Evolutionary conservation across 2,329 filamentous ascomycete species (phyloP).

Genomic region (Ophiostoma sp.): DNA sequence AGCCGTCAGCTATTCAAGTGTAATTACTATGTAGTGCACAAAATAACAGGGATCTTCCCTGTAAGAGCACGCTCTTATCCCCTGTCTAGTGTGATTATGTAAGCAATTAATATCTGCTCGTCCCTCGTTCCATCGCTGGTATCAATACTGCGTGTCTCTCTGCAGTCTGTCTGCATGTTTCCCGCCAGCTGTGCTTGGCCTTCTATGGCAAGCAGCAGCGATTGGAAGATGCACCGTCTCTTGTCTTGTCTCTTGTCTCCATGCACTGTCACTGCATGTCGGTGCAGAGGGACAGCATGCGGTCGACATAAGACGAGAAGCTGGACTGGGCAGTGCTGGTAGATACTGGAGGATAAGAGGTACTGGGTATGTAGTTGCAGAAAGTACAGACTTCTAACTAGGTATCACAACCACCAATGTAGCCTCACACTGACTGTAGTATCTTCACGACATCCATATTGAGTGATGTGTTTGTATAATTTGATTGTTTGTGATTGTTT

Average conservation of each 20-base stretch:
- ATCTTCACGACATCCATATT: neutral
- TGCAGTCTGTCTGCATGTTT: neutral
- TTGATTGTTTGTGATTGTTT: too few relatives aligned
- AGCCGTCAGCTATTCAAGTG: neutral
- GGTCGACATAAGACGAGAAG: neutral
- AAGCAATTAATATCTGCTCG: neutral
- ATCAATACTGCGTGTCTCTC: neutral
- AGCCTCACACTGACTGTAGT: neutral
- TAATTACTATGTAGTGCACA: too few relatives aligned
- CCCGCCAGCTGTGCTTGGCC: neutral
- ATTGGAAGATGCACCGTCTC: neutral
- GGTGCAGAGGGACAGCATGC: slow-evolving; percentile 8
- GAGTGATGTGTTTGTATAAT: neutral
- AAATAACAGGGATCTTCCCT: neutral
- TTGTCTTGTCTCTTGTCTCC: neutral
- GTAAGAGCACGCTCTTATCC: neutral
- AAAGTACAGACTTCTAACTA: neutral
- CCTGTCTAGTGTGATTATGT: neutral
- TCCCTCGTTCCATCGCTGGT: neutral
- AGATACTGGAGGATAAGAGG: too few relatives aligned
- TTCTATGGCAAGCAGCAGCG: neutral
- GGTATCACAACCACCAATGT: neutral
- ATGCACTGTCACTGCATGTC: slow-evolving; percentile 4
- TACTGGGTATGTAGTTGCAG: too few relatives aligned
- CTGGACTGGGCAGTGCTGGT: too few relatives aligned